Evolutionary conservation across 2,329 filamentous ascomycete species (phyloP).

Genomic region (Ophiostoma sp.): DNA sequence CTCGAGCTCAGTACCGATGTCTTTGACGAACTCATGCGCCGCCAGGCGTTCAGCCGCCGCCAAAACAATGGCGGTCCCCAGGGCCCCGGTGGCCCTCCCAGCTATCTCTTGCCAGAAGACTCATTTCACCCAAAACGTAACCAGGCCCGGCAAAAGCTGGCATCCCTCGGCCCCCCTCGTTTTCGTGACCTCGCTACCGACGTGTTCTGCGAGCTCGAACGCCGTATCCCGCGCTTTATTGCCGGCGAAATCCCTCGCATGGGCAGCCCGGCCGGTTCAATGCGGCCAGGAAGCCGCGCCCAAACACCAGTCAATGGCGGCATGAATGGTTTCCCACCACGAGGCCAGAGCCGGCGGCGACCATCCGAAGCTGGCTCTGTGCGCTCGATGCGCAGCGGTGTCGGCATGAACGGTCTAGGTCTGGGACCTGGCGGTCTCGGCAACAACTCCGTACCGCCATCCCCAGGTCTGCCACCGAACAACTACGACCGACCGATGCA

Average conservation of each 20-base stretch:
- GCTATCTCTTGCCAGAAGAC: constrained; percentile 78
- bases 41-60: constrained; percentile 67
- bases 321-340: constrained; percentile 47
- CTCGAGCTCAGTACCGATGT: constrained; percentile 97
- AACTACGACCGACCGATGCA: constrained; percentile 75
- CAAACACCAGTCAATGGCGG: constrained; percentile 62
- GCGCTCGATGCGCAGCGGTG: constrained; percentile 43
- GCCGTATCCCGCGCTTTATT: constrained; percentile 80
- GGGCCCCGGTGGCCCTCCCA: constrained; percentile 54
- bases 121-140: constrained; percentile 97
- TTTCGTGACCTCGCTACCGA: constrained; percentile 94
- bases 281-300: constrained; percentile 61
- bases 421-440: constrained; percentile 26
- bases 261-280: constrained; percentile 64
- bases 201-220: constrained; percentile 91
- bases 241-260: constrained; percentile 67
- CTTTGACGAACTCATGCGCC: constrained; percentile 87
- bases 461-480: constrained; percentile 58
- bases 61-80: constrained; percentile 54
- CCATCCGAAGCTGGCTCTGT: constrained; percentile 65
- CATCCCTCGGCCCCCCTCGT: constrained; percentile 79
- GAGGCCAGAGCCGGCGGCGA: constrained; percentile 54
- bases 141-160: constrained; percentile 93
- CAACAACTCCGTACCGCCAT: constrained; percentile 51
- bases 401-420: constrained; percentile 31